These are phyloP conservation scores for Stagonosporopsis tanaceti DNA, from an alignment of 2,329 filamentous ascomycete genomes.

Conservation along the genomic window DNA sequence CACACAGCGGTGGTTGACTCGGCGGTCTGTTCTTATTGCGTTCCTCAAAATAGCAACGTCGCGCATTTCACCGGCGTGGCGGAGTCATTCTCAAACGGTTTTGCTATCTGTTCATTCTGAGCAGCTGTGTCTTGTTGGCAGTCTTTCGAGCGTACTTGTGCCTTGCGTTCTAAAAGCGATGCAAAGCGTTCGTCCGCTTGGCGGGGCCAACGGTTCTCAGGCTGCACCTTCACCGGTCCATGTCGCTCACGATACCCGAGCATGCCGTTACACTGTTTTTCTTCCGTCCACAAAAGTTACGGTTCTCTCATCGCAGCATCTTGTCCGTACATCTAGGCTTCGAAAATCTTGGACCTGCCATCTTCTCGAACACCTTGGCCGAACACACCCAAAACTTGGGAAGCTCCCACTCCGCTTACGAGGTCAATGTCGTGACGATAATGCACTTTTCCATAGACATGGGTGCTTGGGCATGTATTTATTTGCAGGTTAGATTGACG, in stretches of 20 bases:
- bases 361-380: constrained; percentile 35
- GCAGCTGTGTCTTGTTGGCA: constrained; percentile 35
- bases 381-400: constrained; percentile 15
- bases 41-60: constrained; percentile 38
- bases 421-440: constrained; percentile 24
- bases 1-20: constrained; percentile 3
- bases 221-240: constrained; percentile 31
- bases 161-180: constrained; percentile 23
- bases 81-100: constrained; percentile 34
- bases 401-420: constrained; percentile 13
- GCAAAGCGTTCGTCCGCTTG: constrained; percentile 28
- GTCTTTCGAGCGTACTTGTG: constrained; percentile 22
- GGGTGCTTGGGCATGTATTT: constrained; percentile 46
- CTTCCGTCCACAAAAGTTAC: constrained; percentile 46
- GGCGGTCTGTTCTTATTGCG: constrained; percentile 24
- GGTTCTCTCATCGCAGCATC: constrained; percentile 31
- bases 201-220: constrained; percentile 25
- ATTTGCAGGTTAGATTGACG: constrained; percentile 40
- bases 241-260: constrained; percentile 31
- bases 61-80: constrained; percentile 37
- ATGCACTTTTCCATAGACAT: constrained; percentile 37
- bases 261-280: constrained; percentile 28
- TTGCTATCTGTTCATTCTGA: constrained; percentile 31
- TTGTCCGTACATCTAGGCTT: constrained; percentile 26
- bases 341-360: constrained; percentile 35